A percentile compares a stretch with the other conserved stretches of the same genome.
phyloP scores from a whole-genome alignment of 2,329 filamentous ascomycete genomes.

The Stagonosporopsis vannaccii region DNA sequence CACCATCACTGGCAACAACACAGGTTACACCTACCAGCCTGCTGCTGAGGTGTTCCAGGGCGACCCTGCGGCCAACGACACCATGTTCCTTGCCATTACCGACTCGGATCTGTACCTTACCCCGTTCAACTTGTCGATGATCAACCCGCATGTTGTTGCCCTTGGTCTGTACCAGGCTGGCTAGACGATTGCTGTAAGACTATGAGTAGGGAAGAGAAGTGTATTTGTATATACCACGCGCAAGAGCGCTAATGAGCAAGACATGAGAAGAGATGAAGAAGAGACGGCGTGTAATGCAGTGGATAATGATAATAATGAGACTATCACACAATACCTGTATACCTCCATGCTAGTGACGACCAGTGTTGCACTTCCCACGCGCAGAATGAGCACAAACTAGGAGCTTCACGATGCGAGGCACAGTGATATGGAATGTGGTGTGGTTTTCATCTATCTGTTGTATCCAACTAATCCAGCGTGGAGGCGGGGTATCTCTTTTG shows the following conservation, averaged over 20 bases:
- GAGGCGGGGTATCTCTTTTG: too few species aligned
- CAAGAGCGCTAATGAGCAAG: not conserved
- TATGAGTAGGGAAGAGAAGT: constrained; percentile 21
- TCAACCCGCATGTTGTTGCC: constrained; percentile 80
- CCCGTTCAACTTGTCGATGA: constrained; percentile 75
- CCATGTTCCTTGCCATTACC: constrained; percentile 80
- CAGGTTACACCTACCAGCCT: constrained; percentile 76
- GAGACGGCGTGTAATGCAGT: not conserved
- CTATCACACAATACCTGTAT: not conserved
- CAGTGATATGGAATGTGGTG: too few species aligned
- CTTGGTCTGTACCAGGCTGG: constrained; percentile 80
- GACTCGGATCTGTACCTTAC: constrained; percentile 73
- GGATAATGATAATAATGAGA: not conserved
- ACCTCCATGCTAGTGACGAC: too few species aligned
- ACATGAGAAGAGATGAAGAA: not conserved
- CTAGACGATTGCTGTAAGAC: constrained; percentile 49
- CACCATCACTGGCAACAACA: constrained; percentile 69
- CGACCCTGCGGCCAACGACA: constrained; percentile 76
- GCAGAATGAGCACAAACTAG: not conserved
- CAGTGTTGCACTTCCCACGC: too few species aligned
- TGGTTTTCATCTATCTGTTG: too few species aligned
- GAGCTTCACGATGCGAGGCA: not conserved
- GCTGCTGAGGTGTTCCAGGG: constrained; percentile 70
- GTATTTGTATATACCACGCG: not conserved
- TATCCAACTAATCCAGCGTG: too few species aligned